Evolutionary conservation across 495 filamentous ascomycete genomes (phyloP).

Genomic region (Sordaria brevicollis): DNA sequence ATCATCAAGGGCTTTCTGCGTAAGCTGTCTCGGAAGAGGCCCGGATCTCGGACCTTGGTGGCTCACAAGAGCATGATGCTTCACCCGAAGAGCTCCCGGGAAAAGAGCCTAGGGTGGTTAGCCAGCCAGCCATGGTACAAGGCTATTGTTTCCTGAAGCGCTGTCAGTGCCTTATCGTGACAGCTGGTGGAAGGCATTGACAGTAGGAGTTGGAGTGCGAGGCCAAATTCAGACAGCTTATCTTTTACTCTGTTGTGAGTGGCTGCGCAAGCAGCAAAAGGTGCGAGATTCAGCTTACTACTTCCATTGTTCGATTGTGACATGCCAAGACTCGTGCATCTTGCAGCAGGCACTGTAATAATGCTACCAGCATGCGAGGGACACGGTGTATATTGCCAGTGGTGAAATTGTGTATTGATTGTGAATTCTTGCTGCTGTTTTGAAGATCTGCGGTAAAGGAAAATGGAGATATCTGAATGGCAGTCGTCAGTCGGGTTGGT

Average conservation of each 20-base stretch:
- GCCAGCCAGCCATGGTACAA: background rate
- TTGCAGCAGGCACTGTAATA: too few relatives aligned
- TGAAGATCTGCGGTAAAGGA: background rate
- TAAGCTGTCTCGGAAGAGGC: background rate
- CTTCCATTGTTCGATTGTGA: background rate
- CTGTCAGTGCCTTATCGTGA: background rate
- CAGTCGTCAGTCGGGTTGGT: background rate
- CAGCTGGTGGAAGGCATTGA: background rate
- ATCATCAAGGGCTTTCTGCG: background rate
- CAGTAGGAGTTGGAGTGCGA: background rate
- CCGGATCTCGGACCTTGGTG: background rate
- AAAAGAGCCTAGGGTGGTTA: background rate
- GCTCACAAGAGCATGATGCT: background rate
- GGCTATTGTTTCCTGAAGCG: background rate
- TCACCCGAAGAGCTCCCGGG: background rate
- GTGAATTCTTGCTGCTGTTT: too few relatives aligned
- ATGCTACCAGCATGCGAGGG: background rate
- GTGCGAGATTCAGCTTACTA: background rate
- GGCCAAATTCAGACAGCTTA: background rate
- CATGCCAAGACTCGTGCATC: background rate
- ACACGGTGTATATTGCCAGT: background rate
- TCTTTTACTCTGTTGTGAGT: background rate
- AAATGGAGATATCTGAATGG: background rate
- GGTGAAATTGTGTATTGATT: background rate
- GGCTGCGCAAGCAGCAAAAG: background rate